Evolutionary conservation across 2,329 filamentous ascomycete species (phyloP).

Genomic region (Knufia fluminis): DNA sequence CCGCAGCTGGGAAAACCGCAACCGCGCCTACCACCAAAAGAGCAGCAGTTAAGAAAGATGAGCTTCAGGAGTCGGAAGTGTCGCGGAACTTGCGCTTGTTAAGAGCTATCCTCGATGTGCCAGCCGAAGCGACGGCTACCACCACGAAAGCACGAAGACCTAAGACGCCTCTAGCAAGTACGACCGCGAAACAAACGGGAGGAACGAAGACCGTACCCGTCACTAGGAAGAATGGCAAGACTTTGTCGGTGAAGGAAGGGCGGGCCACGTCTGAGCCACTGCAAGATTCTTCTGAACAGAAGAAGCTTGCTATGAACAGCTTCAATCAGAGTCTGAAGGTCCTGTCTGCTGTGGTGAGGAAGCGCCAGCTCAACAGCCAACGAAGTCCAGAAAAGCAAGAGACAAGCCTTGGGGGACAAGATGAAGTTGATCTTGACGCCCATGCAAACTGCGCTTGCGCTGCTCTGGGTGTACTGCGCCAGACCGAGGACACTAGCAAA

Average conservation of each 20-base stretch:
- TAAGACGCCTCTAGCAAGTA: slow-evolving; percentile 13
- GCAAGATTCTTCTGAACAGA: slow-evolving; percentile 30
- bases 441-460: slow-evolving; percentile 33
- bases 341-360: slow-evolving; percentile 21
- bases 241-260: slow-evolving; percentile 22
- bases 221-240: slow-evolving; percentile 22
- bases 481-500: slow-evolving; percentile 12
- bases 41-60: neutral
- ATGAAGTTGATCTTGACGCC: slow-evolving; percentile 24
- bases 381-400: slow-evolving; percentile 13
- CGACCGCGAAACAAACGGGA: slow-evolving; percentile 18
- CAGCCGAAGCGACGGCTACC: neutral
- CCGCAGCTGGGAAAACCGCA: neutral
- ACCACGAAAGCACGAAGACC: neutral
- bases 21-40: neutral
- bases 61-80: neutral
- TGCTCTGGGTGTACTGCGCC: slow-evolving; percentile 31
- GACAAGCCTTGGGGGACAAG: slow-evolving; percentile 12
- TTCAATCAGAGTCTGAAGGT: slow-evolving; percentile 38
- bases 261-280: slow-evolving; percentile 23
- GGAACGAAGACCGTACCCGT: slow-evolving; percentile 15
- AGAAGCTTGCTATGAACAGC: slow-evolving; percentile 37
- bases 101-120: slow-evolving; percentile 1
- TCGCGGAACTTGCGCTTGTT: slow-evolving; percentile 6
- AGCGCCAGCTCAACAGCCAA: slow-evolving; percentile 9